These are phyloP conservation scores for Coemansia sp. DNA, from an alignment of 192 early-diverging fungal species.

Conservation along the genomic window DNA sequence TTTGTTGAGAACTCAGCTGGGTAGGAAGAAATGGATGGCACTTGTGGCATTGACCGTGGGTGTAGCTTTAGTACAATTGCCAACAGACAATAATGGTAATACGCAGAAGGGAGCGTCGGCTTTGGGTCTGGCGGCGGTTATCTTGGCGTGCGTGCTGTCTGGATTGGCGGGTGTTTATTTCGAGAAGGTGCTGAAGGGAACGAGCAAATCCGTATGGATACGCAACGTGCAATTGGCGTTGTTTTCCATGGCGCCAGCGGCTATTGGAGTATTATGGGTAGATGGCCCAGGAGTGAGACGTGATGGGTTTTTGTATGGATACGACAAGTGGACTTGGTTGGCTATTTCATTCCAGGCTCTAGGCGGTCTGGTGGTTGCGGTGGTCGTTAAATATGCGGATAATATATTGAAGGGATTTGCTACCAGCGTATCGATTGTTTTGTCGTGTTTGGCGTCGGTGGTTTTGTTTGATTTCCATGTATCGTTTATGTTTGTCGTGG, in stretches of 20 bases:
- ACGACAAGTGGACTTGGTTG: constrained; percentile 73
- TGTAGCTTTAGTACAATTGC: constrained; percentile 83
- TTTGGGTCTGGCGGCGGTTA: constrained; percentile 76
- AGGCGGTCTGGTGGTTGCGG: constrained; percentile 91
- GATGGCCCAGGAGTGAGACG: constrained; percentile 69
- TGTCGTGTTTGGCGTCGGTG: constrained; percentile 82
- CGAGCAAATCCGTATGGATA: constrained; percentile 79
- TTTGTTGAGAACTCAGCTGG: constrained; percentile 72
- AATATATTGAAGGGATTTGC: constrained; percentile 99
- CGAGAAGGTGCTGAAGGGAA: constrained; percentile 95
- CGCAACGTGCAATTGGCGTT: constrained; percentile 92
- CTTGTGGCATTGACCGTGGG: constrained; percentile 82
- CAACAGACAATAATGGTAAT: constrained; percentile 28
- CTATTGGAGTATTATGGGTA: constrained; percentile 75
- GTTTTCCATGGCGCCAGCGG: constrained; percentile 76
- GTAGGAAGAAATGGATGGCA: constrained; percentile 76
- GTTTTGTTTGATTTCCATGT: constrained; percentile 83
- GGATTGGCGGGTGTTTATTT: constrained; percentile 98
- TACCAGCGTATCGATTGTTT: constrained; percentile 91
- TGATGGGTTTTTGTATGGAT: constrained; percentile 91
- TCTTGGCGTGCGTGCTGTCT: constrained; percentile 83
- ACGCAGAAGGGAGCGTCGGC: constrained; percentile 32
- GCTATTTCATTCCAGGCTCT: constrained; percentile 88
- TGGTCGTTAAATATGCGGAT: constrained; percentile 98
- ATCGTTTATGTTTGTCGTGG: constrained; percentile 69